phyloP scores from a whole-genome alignment of 768 basidiomycete species.

The Trametes meyenii region DNA sequence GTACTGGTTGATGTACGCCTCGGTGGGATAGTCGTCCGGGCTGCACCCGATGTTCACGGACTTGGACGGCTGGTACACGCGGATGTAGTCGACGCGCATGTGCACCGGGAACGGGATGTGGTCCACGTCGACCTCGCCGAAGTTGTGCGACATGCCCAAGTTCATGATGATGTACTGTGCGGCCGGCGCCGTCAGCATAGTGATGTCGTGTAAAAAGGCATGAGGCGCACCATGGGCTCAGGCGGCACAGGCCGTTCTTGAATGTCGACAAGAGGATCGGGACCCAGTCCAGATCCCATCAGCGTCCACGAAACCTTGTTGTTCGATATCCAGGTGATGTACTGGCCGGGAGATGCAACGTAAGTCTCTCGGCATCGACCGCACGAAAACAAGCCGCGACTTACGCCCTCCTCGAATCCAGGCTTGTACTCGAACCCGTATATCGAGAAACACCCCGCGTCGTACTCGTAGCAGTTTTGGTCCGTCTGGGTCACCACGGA shows the following conservation, averaged over 20 bases:
- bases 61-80: slow-evolving; percentile 82
- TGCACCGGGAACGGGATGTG: slow-evolving; percentile 69
- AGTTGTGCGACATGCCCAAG: slow-evolving; percentile 83
- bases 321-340: slow-evolving; percentile 84
- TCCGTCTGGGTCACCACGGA: slow-evolving; percentile 72
- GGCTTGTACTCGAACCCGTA: slow-evolving; percentile 77
- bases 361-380: background rate
- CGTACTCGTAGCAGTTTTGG: slow-evolving; percentile 67
- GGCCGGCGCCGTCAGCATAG: background rate
- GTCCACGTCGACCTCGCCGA: slow-evolving; percentile 71
- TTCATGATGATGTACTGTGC: slow-evolving; percentile 81
- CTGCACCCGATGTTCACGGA: slow-evolving; percentile 83
- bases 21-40: slow-evolving; percentile 77
- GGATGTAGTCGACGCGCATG: slow-evolving; percentile 86
- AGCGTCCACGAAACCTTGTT: slow-evolving; percentile 76
- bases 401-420: slow-evolving; percentile 69
- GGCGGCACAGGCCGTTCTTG: slow-evolving; percentile 68
- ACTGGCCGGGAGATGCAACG: slow-evolving; percentile 44
- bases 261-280: slow-evolving; percentile 63
- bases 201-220: background rate
- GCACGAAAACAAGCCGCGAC: slow-evolving; percentile 25
- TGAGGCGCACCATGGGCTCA: slow-evolving; percentile 77
- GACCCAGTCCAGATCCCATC: slow-evolving; percentile 63
- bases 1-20: slow-evolving; percentile 76
- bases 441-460: slow-evolving; percentile 61